Conservation (phyloP, 2,329 filamentous ascomycete genomes). For the Aspergillus novoparasiticus region DNA sequence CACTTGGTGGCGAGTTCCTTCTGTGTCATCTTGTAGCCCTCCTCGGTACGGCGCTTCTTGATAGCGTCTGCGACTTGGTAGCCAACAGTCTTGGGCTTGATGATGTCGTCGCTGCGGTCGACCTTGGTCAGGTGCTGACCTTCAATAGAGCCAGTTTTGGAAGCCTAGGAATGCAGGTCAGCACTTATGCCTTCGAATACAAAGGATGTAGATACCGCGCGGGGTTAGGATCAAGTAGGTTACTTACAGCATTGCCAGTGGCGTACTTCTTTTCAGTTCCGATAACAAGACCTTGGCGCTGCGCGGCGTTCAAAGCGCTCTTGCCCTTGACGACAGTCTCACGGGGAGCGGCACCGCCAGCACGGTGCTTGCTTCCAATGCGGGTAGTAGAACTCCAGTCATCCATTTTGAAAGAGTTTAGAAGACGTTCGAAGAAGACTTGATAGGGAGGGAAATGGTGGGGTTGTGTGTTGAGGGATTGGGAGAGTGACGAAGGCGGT, state of each 20-base stretch:
- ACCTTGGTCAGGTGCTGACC: slow-evolving; percentile 97
- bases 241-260: slow-evolving; percentile 75
- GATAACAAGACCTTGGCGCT: slow-evolving; percentile 74
- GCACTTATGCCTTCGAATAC: slow-evolving; percentile 4
- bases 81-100: slow-evolving; percentile 93
- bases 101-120: slow-evolving; percentile 94
- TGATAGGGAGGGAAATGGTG: slow-evolving; percentile 2
- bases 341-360: slow-evolving; percentile 62
- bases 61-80: slow-evolving; percentile 80
- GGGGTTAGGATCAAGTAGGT: not conserved
- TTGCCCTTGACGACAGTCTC: slow-evolving; percentile 91
- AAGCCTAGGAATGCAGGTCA: slow-evolving; percentile 40
- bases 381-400: slow-evolving; percentile 91
- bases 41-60: slow-evolving; percentile 73
- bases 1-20: slow-evolving; percentile 83
- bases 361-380: slow-evolving; percentile 84
- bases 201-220: not conserved
- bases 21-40: slow-evolving; percentile 95
- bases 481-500: slow-evolving; percentile 18
- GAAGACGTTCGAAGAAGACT: not conserved
- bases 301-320: slow-evolving; percentile 82
- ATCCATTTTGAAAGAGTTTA: slow-evolving; percentile 54
- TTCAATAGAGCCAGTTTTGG: slow-evolving; percentile 59
- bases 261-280: slow-evolving; percentile 90
- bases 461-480: slow-evolving; percentile 5